Evolutionary conservation across 345 rosid genomes (phyloP).

Genomic region (Anacardium occidentale): DNA sequence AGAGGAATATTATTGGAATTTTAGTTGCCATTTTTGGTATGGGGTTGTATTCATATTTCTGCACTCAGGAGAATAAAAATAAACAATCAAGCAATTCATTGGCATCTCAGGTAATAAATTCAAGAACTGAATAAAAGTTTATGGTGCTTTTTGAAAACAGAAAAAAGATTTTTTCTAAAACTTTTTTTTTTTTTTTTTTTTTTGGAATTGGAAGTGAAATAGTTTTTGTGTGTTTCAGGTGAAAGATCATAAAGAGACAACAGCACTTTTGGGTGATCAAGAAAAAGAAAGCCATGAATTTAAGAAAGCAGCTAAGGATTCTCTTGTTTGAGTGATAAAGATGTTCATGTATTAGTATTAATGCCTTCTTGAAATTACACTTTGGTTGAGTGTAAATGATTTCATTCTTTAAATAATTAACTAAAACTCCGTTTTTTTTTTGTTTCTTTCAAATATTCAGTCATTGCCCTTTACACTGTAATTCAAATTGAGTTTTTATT

Average conservation of each 20-base stretch:
- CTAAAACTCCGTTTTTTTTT: neutral
- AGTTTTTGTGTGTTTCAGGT: slow-evolving; percentile 35
- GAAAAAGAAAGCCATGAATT: slow-evolving; percentile 73
- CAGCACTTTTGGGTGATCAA: slow-evolving; percentile 51
- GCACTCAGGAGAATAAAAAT: slow-evolving; percentile 76
- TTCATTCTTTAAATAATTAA: slow-evolving; percentile 31
- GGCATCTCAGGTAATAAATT: slow-evolving; percentile 49
- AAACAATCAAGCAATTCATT: slow-evolving; percentile 61
- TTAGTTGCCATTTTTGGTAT: slow-evolving; percentile 82
- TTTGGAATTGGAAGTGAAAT: neutral
- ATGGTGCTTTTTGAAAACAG: neutral
- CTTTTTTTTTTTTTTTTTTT: no score
- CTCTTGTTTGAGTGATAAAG: slow-evolving; percentile 49
- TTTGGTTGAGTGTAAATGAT: slow-evolving; percentile 23
- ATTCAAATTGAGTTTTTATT: no score
- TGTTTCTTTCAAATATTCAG: neutral
- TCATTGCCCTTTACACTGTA: no score
- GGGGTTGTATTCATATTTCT: slow-evolving; percentile 89
- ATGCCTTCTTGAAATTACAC: slow-evolving; percentile 2
- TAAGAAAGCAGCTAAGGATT: slow-evolving; percentile 62
- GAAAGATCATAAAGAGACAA: slow-evolving; percentile 69
- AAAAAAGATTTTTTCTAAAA: neutral
- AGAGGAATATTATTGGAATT: slow-evolving; percentile 81
- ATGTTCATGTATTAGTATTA: neutral
- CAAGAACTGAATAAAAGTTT: no score